Evolutionary conservation across 2,329 filamentous ascomycete genomes (phyloP), one percentile per base, ranked within the genome.

Genomic region (Rhynchosporium graminicola): DNA sequence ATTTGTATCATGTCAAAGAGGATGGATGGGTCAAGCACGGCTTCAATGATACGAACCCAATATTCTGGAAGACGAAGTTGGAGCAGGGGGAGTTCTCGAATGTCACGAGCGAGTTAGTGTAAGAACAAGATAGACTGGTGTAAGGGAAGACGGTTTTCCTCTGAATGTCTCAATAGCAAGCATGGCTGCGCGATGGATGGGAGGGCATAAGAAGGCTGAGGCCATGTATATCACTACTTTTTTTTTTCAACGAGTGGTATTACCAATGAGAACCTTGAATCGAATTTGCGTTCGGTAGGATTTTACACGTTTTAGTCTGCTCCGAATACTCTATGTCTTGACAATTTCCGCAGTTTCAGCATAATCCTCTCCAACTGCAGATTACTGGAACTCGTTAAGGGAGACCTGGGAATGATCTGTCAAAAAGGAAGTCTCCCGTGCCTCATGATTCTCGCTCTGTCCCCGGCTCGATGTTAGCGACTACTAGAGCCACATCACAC

Each of bases 11-110:
- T 75, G 93, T 99, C 76, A 97, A 97, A 87, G 94, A 99, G 82
- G 89, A 92, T 20, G 95, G 95, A 72, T 99, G 95, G 95, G 93
- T 96, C 74, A 97, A 96, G 85, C 94, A 98, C 76, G 95, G 95
- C 66, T 99, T 99, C 84, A 92, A 83, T 75, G 95, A 99, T 78
- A 98, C 94, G 71, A 97, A 98, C 82, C 94, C 94, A 50, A 96
- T 98, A 76, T 99, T 99, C 88, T 99, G 95, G 95, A 90, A 96
- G 83, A 97, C 93, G 56, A 99, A 99, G 87, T 80, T 99, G 74
- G 90, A 97, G 77, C 96, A 96, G 86, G 93, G 93, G 77, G 95
- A 99, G 82, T 99, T 99, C 78, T 94, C 73, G 47, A 74, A 74
- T 61, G 72, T 74, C 52, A 74, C 73, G 42, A 74, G 72, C 63